Evolutionary conservation across 768 basidiomycete genomes (phyloP).

Genomic region (Suillus subaureus): DNA sequence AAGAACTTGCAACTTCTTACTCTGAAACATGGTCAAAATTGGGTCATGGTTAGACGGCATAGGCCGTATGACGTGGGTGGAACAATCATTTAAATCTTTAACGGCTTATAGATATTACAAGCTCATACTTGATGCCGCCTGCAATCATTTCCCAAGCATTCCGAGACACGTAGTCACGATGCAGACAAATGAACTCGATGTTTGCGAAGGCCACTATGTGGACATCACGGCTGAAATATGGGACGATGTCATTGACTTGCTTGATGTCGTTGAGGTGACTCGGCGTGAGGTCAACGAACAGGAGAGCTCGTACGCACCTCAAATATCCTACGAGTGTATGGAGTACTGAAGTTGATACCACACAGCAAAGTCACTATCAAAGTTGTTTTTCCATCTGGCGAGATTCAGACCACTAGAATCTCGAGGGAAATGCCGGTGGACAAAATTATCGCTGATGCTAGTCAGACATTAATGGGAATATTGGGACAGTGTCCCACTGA

Average conservation of each 20-base stretch:
- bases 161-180: background rate
- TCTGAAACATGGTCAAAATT: background rate
- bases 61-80: background rate
- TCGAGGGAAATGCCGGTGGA: background rate
- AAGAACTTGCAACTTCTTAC: background rate
- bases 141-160: background rate
- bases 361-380: background rate
- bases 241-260: background rate
- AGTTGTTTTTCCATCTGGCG: background rate
- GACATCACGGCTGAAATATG: background rate
- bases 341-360: background rate
- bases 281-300: background rate
- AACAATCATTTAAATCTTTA: background rate
- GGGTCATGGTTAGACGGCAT: background rate
- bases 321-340: background rate
- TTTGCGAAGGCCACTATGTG: background rate
- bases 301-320: background rate
- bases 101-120: background rate
- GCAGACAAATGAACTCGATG: background rate
- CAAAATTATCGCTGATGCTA: background rate
- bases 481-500: background rate
- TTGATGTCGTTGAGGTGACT: background rate
- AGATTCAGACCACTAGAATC: background rate
- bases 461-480: no score
- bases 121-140: background rate